Conservation (phyloP, 352 stramenopile species). For the Albugo laibachii region DNA sequence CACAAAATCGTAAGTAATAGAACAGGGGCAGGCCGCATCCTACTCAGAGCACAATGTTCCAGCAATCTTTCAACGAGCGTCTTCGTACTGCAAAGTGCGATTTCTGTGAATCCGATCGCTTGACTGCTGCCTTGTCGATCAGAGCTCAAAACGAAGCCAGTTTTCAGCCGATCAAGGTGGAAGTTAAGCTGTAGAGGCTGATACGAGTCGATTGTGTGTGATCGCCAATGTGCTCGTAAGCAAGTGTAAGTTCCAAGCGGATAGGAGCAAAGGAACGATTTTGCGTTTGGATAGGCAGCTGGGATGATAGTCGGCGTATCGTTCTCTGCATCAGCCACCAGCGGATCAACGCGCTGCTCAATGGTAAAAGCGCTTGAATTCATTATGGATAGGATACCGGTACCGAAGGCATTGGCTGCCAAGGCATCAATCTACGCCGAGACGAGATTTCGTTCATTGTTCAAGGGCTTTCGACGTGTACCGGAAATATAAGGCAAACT, state of each 20-base stretch:
- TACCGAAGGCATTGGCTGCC: too few relatives aligned
- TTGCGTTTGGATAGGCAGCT: slow-evolving; percentile 1
- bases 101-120: not conserved
- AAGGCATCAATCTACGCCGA: too few relatives aligned
- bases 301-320: too few relatives aligned
- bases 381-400: too few relatives aligned
- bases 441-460: too few relatives aligned
- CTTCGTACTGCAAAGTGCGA: not conserved
- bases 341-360: too few relatives aligned
- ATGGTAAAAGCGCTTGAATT: too few relatives aligned
- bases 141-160: slow-evolving; percentile 7
- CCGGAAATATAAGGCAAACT: too few relatives aligned
- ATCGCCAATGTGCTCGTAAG: slow-evolving; percentile 12
- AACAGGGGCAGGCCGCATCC: not conserved
- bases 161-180: slow-evolving; percentile 25
- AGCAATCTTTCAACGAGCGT: not conserved
- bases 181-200: slow-evolving; percentile 29
- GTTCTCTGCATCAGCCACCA: too few relatives aligned
- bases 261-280: slow-evolving; percentile 23
- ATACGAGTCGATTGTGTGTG: not conserved
- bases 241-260: slow-evolving; percentile 44
- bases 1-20: not conserved
- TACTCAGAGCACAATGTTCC: not conserved
- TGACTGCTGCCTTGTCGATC: slow-evolving; percentile 20
- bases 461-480: too few relatives aligned